Conservation (phyloP, 495 filamentous ascomycete species). For the Tuber magnatum region DNA sequence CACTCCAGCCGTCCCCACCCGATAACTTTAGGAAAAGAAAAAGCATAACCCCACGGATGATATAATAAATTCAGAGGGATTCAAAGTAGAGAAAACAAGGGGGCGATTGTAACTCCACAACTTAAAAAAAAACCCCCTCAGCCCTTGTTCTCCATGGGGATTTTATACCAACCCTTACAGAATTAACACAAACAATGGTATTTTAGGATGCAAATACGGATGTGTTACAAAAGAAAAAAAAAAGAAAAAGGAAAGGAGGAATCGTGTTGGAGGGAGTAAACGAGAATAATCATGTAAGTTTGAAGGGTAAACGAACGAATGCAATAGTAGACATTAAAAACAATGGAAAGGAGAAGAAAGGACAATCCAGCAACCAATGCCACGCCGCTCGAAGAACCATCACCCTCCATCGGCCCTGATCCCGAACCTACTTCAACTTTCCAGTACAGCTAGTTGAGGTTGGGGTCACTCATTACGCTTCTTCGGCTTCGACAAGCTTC, state of each 20-base stretch:
- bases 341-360: neutral
- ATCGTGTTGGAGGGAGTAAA: neutral
- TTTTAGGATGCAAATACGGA: conserved; percentile 1
- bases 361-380: neutral
- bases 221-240: neutral
- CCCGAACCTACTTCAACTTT: neutral
- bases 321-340: neutral
- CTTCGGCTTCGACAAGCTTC: conserved; percentile 41
- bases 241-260: neutral
- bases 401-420: neutral
- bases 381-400: neutral
- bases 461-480: conserved; percentile 29
- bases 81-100: neutral
- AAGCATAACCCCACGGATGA: neutral
- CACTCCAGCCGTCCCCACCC: neutral
- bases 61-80: neutral
- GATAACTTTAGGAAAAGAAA: neutral
- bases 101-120: neutral
- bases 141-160: neutral
- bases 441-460: neutral
- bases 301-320: neutral
- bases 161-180: conserved; percentile 1
- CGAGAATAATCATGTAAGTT: neutral
- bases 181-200: neutral
- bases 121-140: neutral